Evolutionary conservation across 768 basidiomycete genomes (phyloP), one percentile per base, ranked within the genome.

Genomic region (Collybia nuda): DNA sequence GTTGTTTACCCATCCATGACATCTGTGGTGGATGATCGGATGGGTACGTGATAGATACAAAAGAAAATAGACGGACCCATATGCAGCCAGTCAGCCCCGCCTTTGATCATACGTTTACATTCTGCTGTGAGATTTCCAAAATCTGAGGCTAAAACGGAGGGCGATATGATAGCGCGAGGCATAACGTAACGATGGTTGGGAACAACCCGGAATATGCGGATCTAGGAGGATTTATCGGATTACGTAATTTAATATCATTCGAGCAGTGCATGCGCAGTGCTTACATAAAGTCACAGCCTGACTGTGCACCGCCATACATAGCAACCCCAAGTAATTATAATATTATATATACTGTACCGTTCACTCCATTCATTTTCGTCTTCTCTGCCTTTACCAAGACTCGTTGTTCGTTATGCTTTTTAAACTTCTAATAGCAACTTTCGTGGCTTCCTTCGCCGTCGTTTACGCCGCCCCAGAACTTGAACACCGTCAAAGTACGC

Each of bases 71-170:
- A 58, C 65, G 57, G 53, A 90, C 94, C 94, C 95, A 98, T 98
- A 60, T 98, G 96, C 51, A 98, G 80, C 97, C 97, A 98, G 68
- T 98, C 88, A 18, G 95, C 95, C 11, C 97, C 97, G 54, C 84
- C 82, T 64, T 86, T 85, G 53, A 98, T 93, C 94, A 99, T 98
- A 43, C 94, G 81, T 66, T 89, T 88, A 73, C 97, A 97, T 83
- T 99, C 97, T 60, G 87, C 88, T 44, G 86, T 87, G 59, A 99
- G 83, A 63, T 96, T 87, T 37, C 93, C 95, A 70, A 99, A 95
- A 75, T 99, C 94, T 9, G 91, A 94, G 49, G 97, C 96, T 15
- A 99, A 87, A 38, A 98, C 93, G 3, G 95, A 98, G 18, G 97
- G 97, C 8, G 95, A 87, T 67, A 99, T 93, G 73, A 98, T 98